Evolutionary conservation across 768 basidiomycete genomes (phyloP), one percentile per base, ranked within the genome.

Genomic region (Pulveroboletus ravenelii): DNA sequence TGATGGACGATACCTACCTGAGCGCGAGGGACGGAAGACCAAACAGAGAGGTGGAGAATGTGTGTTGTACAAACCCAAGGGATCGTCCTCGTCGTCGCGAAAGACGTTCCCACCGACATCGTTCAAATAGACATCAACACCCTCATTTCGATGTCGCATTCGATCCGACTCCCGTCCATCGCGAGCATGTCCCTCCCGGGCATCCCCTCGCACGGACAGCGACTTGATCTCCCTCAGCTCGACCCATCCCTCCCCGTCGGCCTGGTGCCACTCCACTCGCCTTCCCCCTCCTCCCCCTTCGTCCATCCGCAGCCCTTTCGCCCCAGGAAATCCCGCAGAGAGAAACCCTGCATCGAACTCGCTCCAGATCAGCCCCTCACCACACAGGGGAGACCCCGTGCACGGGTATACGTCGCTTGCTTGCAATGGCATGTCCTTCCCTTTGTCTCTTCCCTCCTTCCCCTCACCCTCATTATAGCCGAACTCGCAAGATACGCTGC

Each of bases 361-460:
- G 82, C 87, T 2, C 75, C 84, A 4, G 84, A 85, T 61, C 88
- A 90, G 59, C 88, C 88, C 3, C 80, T 85, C 39, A 90, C 88
- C 0, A 85, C 86, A 0, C 85, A 89, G 63, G 88, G 88, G n/a
- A 88, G 79, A 57, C 82, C 79, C 18, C 77, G 88, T 17, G 77
- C 80, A 17, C 77, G 88, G 31, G 88, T 89, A 20, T 91, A 81
- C 55, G 84, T 89, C 35, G 89, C 88, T 20, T 91, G 88, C 64
- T 25, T 84, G 15, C 87, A 88, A 67, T 89, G 88, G 88, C 87
- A 55, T 29, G 75, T 65, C 34, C 18, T 12, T 27, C 32, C 13
- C 10, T 9, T 10, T 25, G 10, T 6, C 20, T 35, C 10, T 2
- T 12, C 57, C 32, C 42, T 40, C 55, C 10, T 25, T n/a, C 17